phyloP scores from a whole-genome alignment of 495 filamentous ascomycete species.

The Clohesyomyces aquaticus region DNA sequence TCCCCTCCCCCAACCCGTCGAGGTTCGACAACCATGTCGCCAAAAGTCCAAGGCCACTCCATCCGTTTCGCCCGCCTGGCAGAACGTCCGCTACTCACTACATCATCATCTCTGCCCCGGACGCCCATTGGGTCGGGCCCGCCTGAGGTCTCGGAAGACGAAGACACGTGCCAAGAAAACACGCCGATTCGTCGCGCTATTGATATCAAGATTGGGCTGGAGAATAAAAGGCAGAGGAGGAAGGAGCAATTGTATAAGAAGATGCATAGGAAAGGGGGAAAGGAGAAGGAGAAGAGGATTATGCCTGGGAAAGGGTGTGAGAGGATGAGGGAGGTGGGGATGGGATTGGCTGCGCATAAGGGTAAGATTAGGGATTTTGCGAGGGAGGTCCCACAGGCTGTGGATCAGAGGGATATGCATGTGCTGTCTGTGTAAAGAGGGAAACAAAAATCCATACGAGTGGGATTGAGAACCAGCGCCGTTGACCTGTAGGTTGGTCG shows the following conservation, averaged over 20 bases:
- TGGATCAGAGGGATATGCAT: conserved; percentile 35
- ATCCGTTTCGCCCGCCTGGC: conserved; percentile 35
- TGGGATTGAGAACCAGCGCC: conserved; percentile 29
- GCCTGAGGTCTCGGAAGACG: conserved; percentile 34
- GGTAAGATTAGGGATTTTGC: conserved; percentile 21
- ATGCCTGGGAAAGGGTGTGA: conserved; percentile 84
- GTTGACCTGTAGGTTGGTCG: conserved; percentile 28
- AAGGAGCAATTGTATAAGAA: conserved; percentile 88
- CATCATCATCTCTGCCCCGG: conserved; percentile 47
- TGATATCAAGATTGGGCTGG: conserved; percentile 95
- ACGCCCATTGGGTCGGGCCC: conserved; percentile 24
- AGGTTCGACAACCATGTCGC: conserved; percentile 45
- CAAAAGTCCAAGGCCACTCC: conserved; percentile 9
- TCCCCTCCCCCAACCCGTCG: conserved; percentile 61
- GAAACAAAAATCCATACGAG: conserved; percentile 6
- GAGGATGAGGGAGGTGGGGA: conserved; percentile 90
- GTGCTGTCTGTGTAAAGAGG: conserved; percentile 39
- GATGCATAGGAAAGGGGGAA: conserved; percentile 69
- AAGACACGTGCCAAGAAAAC: conserved; percentile 34
- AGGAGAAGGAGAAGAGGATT: conserved; percentile 57
- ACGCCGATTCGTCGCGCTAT: conserved; percentile 70
- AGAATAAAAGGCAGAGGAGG: conserved; percentile 88
- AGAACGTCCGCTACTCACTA: conserved; percentile 45
- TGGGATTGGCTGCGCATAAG: conserved; percentile 70
- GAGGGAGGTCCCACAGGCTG: conserved; percentile 15